Conservation (phyloP, 148 eudicot genomes). For the Dysphania ambrosioides region DNA sequence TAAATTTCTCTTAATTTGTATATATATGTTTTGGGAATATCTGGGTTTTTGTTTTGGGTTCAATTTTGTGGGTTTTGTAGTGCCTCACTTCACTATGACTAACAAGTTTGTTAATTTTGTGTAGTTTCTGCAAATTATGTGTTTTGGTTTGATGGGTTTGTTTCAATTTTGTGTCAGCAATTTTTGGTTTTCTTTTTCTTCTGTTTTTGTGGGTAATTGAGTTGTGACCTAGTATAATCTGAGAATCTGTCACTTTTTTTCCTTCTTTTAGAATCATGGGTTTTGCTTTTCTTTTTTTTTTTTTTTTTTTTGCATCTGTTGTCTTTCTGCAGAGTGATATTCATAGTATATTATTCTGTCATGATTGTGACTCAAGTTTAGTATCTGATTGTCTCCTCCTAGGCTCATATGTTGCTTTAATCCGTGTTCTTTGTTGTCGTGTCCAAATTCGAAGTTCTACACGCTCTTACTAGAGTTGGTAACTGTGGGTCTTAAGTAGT, state of each 20-base stretch:
- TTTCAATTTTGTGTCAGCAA: slow-evolving; percentile 2
- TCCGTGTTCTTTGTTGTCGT: neutral
- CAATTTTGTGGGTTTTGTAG: neutral
- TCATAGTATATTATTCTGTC: slow-evolving; percentile 22
- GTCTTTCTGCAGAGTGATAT: slow-evolving; percentile 23
- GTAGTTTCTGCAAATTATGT: neutral
- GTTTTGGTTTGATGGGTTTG: neutral
- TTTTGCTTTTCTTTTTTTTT: too few species aligned
- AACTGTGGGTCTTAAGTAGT: slow-evolving; percentile 7
- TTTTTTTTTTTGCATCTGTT: slow-evolving; percentile 17
- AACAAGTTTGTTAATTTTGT: neutral
- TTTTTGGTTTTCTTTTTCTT: neutral
- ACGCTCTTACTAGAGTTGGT: neutral
- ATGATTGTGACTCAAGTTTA: slow-evolving; percentile 31
- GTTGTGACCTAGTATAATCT: slow-evolving; percentile 23
- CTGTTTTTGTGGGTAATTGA: slow-evolving; percentile 9
- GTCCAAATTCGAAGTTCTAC: neutral
- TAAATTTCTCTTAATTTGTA: neutral
- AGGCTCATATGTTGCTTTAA: slow-evolving; percentile 6
- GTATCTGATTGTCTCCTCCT: slow-evolving; percentile 26
- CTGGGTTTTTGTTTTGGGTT: neutral
- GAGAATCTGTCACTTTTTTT: slow-evolving; percentile 31
- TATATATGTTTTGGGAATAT: neutral
- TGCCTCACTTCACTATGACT: neutral
- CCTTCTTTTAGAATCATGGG: slow-evolving; percentile 23